Base-by-base conservation (phyloP, 208 protist species). In the Naegleria gruberi region DNA sequence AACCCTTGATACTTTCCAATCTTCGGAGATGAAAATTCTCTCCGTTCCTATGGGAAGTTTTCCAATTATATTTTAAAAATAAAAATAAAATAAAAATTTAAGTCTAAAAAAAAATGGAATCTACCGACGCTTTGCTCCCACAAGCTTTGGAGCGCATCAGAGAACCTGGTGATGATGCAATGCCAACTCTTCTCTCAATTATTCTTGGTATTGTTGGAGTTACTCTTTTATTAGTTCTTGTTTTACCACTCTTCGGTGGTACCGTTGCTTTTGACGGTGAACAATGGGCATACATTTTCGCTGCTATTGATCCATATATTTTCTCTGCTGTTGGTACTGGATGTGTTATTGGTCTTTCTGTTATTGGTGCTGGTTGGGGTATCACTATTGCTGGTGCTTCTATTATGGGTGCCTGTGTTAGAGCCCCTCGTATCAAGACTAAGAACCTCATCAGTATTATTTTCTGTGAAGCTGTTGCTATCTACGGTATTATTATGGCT, bases 381-480 rank as follows among this genome's bases (percentile, higher is more conserved):
- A 93, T 93, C 43, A 47, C 90, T 8, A 17, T 93, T 73, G 23
- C 88, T 37, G 91, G 91, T 34, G 7, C 47, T 74, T 51, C 12
- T 37, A 90, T 93, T 40, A 55, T 90, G 46, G 91, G 91, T 40
- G 90, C 90, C 34, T 88, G 90, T 46, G 73, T 93, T 37, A 74
- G 91, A 51, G 89, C 90, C 30, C 91, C 91, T 41, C n/a, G 82
- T 7, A 93, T 93, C 41, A 92, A 73, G 73, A 97, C 95, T 91
- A 98, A 98, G 91, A 98, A 98, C 90, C 93, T 98, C 10, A 97
- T 97, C 85, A 98, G 95, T 43, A 98, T 99, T 91, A 98, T 99
- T 93, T 99, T 99, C 93, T 99, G 98, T 94, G 98, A 99, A 93
- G 98, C 98, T 57, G 97, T 99, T 0, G 98, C 98, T 77, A 99